These are phyloP conservation scores for Penicillium freii DNA, from an alignment of 2,329 filamentous ascomycete genomes.

Conservation along the genomic window DNA sequence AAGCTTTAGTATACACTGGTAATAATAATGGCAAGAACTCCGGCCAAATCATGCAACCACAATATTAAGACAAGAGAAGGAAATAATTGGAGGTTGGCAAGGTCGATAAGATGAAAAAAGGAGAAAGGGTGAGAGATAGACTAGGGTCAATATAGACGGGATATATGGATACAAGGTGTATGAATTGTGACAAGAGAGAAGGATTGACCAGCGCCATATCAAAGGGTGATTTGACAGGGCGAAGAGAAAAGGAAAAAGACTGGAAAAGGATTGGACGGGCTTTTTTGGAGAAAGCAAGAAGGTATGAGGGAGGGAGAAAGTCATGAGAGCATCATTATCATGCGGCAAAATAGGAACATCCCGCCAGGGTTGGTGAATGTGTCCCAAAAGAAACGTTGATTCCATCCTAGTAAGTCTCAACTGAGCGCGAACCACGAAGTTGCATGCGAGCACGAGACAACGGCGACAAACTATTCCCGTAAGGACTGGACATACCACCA, in stretches of 20 bases:
- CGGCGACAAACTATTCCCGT: slow-evolving; percentile 18
- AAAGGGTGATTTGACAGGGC: neutral
- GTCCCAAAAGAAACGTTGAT: neutral
- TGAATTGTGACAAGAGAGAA: neutral
- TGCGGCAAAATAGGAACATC: slow-evolving; percentile 6
- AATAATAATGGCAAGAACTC: slow-evolving; percentile 7
- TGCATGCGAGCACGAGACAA: slow-evolving; percentile 22
- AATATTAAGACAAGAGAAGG: slow-evolving; percentile 2
- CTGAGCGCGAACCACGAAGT: slow-evolving; percentile 24
- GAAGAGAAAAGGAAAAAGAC: slow-evolving; percentile 9
- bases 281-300: slow-evolving; percentile 8
- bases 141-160: neutral
- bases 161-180: neutral
- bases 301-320: neutral
- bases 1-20: neutral
- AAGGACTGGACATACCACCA: slow-evolving; percentile 5
- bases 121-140: neutral
- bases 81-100: neutral
- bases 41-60: slow-evolving; percentile 10
- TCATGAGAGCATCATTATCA: slow-evolving; percentile 24
- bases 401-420: slow-evolving; percentile 25
- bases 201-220: slow-evolving; percentile 5
- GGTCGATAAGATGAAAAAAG: neutral
- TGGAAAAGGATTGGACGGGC: slow-evolving; percentile 8
- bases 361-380: neutral